Base-by-base conservation (phyloP, 306 rosid genomes). In the Parietaria judaica region DNA sequence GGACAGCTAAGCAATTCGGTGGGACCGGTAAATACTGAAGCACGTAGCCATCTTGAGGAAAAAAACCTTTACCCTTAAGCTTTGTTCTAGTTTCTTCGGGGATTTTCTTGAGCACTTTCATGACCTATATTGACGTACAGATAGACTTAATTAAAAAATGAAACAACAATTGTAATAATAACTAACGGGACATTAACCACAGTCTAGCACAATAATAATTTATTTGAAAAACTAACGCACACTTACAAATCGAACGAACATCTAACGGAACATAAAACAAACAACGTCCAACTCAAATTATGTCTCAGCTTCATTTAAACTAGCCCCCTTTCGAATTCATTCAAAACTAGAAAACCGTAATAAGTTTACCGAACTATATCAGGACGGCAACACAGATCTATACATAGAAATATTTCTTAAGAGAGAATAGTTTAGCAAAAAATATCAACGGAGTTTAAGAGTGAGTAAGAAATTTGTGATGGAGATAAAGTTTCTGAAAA, bases 1-100 rank as follows among this genome's bases (percentile, higher is more conserved):
- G 99, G 15, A 88, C 96, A 0, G 94, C 86, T 71, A 92, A 67
- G 70, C 99, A 92, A 59, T 92, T 92, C 23, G 99, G 99, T 13
- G 99, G 96, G 11, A 92, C 96, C 1, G 99, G 99, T 64, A 92
- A 71, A 64, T 72, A 71, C 56, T 78, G 73, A 76, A 88, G 45
- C 64, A 88, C 43, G 73, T 86, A 92, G 67, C 99, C 99, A 56
- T 84, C 95, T 70, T 92, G 99, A 58, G 99, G 95, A 67, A 75
- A 82, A 81, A 75, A 92, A 15, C 95, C 95, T 73, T 81, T 92
- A 8, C 75, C 78, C 68, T 68, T 64, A 61, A 92, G 96, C 70
- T 88, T 92, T 58, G 44, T 92, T 39, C 61, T 74, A 1, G 94
- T 82, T 34, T 84, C 96, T 11, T 51, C 73, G 11, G 99, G 85